Percentiles rank a stretch among this genome's conserved stretches.
phyloP scores from a whole-genome alignment of 2,329 filamentous ascomycete species.

The Samsoniella hepiali region DNA sequence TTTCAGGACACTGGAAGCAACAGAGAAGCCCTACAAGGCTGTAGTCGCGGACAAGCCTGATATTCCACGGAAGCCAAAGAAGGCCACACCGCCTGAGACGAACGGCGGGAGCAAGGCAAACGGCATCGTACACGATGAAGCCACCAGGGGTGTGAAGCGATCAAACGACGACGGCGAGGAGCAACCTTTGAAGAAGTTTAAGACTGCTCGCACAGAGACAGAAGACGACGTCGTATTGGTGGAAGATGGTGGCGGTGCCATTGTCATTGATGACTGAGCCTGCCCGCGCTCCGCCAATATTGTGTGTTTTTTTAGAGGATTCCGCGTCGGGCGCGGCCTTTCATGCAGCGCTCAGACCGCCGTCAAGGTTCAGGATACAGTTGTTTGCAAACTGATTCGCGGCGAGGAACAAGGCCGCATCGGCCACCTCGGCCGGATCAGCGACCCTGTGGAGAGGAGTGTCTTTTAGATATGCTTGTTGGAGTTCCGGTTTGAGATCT shows the following conservation, averaged over 20 bases:
- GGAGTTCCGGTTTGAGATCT: slow-evolving; percentile 39
- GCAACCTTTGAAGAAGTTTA: slow-evolving; percentile 48
- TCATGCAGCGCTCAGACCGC: slow-evolving; percentile 70
- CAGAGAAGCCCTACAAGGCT: slow-evolving; percentile 55
- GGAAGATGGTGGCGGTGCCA: slow-evolving; percentile 57
- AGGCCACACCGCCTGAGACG: slow-evolving; percentile 32
- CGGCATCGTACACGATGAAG: slow-evolving; percentile 35
- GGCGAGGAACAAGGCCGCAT: slow-evolving; percentile 74
- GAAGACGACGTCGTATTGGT: slow-evolving; percentile 46
- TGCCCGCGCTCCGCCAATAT: slow-evolving; percentile 32
- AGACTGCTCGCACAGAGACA: slow-evolving; percentile 31
- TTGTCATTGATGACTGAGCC: slow-evolving; percentile 60
- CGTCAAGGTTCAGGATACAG: slow-evolving; percentile 81
- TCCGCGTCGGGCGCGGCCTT: slow-evolving; percentile 3
- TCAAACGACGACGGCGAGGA: slow-evolving; percentile 41
- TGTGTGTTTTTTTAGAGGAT: slow-evolving; percentile 1
- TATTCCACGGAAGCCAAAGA: slow-evolving; percentile 55
- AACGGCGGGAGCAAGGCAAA: slow-evolving; percentile 41
- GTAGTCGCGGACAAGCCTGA: slow-evolving; percentile 41
- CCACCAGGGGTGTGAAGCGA: slow-evolving; percentile 45
- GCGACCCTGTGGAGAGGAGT: slow-evolving; percentile 70
- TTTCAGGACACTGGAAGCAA: slow-evolving; percentile 39
- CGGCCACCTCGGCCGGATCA: slow-evolving; percentile 67
- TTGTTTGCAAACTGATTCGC: slow-evolving; percentile 82
- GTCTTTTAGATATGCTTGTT: slow-evolving; percentile 38